Percentiles rank a stretch among this genome's conserved stretches.
Conservation (phyloP, 768 basidiomycete species). For the Piloderma croceum region DNA sequence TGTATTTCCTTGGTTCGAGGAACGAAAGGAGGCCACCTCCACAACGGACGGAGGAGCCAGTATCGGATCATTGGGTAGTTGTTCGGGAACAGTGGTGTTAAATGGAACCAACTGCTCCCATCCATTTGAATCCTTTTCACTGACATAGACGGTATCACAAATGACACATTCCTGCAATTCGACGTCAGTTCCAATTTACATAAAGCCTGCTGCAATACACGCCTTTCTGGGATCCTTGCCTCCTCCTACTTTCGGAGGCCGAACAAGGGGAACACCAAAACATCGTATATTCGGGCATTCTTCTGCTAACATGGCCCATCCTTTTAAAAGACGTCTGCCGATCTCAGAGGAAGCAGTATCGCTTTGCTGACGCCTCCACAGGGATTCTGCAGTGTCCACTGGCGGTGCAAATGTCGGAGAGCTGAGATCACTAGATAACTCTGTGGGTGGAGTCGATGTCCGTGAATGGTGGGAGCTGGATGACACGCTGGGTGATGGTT, state of each 20-base stretch:
- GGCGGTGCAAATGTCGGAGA: conserved; percentile 62
- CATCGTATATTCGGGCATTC: conserved; percentile 70
- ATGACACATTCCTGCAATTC: conserved; percentile 69
- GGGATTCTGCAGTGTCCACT: conserved; percentile 59
- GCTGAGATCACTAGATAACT: conserved; percentile 54
- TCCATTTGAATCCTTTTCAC: conserved; percentile 47
- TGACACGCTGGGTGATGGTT: conserved; percentile 35
- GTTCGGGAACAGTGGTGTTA: too few relatives aligned
- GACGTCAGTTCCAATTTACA: conserved; percentile 4
- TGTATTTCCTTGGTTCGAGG: too few relatives aligned
- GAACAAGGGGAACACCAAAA: conserved; percentile 78
- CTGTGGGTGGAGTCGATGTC: conserved; percentile 74
- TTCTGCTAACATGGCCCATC: conserved; percentile 88
- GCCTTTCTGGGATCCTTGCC: conserved; percentile 67
- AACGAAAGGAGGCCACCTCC: too few relatives aligned
- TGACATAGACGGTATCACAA: conserved; percentile 58
- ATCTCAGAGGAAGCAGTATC: conserved; percentile 77
- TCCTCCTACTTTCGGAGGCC: conserved; percentile 60
- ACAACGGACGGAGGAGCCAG: too few relatives aligned
- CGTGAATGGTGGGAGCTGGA: conserved; percentile 52
- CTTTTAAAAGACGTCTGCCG: conserved; percentile 68
- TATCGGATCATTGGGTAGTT: too few relatives aligned
- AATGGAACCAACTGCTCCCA: conserved; percentile 38
- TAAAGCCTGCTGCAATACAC: conserved; percentile 13
- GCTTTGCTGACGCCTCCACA: conserved; percentile 72